phyloP scores from a whole-genome alignment of 306 rosid species.

The Castanea mollissima region DNA sequence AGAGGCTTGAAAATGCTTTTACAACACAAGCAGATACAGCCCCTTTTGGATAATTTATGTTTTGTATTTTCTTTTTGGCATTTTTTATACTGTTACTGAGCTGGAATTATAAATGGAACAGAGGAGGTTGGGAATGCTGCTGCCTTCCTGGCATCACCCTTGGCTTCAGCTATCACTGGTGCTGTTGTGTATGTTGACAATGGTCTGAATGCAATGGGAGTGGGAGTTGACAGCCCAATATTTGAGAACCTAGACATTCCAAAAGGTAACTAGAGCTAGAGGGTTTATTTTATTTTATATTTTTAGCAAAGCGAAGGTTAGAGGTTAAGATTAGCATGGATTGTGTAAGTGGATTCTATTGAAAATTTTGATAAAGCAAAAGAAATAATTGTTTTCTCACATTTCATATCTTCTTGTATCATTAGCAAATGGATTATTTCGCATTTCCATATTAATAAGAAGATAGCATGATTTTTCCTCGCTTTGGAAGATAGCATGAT shows the following conservation, averaged over 20 bases:
- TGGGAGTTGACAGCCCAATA: conserved; percentile 56
- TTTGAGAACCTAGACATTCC: not conserved
- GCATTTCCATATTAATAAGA: too few species aligned
- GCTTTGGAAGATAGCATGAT: not conserved
- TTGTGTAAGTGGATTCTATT: not conserved
- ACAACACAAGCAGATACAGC: too few species aligned
- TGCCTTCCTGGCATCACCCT: conserved; percentile 78
- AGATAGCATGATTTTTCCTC: not conserved
- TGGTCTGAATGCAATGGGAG: conserved; percentile 87
- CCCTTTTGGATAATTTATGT: too few species aligned
- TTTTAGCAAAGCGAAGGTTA: not conserved
- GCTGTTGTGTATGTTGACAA: conserved; percentile 76
- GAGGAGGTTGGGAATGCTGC: conserved; percentile 87
- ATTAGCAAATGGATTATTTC: not conserved
- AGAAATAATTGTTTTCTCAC: not conserved
- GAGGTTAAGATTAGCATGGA: not conserved
- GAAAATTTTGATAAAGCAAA: not conserved
- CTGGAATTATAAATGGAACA: conserved; percentile 35
- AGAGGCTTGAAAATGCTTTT: too few species aligned
- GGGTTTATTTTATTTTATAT: not conserved
- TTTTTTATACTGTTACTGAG: not conserved
- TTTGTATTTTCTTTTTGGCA: not conserved
- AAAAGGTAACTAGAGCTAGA: not conserved
- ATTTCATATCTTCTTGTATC: not conserved
- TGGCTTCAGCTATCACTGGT: conserved; percentile 90